Evolutionary conservation across 345 rosid species (phyloP), one percentile per base, ranked within the genome.

Genomic region (Crucihimalaya himalaica): DNA sequence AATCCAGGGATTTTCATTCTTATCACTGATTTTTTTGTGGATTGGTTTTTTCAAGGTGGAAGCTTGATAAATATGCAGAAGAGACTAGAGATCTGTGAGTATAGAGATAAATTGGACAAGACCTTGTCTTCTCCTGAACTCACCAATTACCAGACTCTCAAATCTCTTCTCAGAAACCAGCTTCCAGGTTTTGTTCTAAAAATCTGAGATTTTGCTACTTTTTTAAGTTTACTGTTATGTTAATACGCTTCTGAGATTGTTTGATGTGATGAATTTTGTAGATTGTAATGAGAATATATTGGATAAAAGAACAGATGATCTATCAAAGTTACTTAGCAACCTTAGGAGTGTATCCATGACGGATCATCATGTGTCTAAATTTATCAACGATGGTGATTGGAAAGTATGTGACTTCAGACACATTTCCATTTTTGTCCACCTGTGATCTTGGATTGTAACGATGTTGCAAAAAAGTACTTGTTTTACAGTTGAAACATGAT

Each of bases 111-210:
- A 81, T 68, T 95, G 29, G 98, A 95, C 83, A 81, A 77, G 65
- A 83, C 99, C 4, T 79, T 95, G 66, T 87, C 96, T 8, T 92
- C 90, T 61, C 81, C 89, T 68, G 91, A 86, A 29, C 73, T 95
- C 78, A 86, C 81, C 28, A 68, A 83, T 83, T 46, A 70, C 15
- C 87, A 86, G 13, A 64, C 76, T 6, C 82, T 96, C 48, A 86
- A 79, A 83, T 65, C 80, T 64, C 89, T 89, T 45, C 59, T 96
- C 52, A 79, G 81, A 76, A 75, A 82, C 65, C 97, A 90, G 63
- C 87, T 90, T 73, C 81, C 74, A 81, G 96, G 98, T 84, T 76
- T 53, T 50, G 5, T 39, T 45, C 40, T 62, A 3, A 11, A 11
- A 57, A 59, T 15, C 45, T 9, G n/a, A 46, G 16, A 40, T 47